Evolutionary conservation across 106 monocot species (phyloP).

Genomic region (Dendrobium huoshanense): DNA sequence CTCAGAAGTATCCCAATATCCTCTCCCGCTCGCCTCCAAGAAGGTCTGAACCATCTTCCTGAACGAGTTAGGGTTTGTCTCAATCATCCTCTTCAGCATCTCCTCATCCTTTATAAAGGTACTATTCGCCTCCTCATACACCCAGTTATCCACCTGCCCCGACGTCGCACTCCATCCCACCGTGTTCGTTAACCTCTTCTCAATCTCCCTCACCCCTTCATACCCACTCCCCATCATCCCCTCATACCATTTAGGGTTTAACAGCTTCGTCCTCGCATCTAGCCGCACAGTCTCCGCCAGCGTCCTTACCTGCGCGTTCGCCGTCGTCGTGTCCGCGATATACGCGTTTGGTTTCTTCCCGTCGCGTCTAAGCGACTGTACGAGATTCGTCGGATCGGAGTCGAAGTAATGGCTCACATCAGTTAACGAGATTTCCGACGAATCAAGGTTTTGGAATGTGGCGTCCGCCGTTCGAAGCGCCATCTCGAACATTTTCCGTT

Average conservation of each 20-base stretch:
- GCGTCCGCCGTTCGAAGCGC: slow-evolving; percentile 67
- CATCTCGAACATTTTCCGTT: slow-evolving; percentile 58
- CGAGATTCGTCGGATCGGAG: slow-evolving; percentile 70
- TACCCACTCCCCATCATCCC: slow-evolving; percentile 69
- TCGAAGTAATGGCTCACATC: slow-evolving; percentile 86
- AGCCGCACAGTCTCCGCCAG: slow-evolving; percentile 65
- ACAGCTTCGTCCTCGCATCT: slow-evolving; percentile 64
- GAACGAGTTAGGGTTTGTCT: slow-evolving; percentile 68
- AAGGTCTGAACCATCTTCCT: slow-evolving; percentile 73
- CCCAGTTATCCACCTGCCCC: slow-evolving; percentile 79
- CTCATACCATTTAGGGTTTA: slow-evolving; percentile 80
- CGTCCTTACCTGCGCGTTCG: slow-evolving; percentile 64
- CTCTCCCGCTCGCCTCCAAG: slow-evolving; percentile 69
- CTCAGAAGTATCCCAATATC: slow-evolving; percentile 71
- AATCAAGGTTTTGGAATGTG: slow-evolving; percentile 77
- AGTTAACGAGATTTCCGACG: slow-evolving; percentile 63
- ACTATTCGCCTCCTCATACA: slow-evolving; percentile 70
- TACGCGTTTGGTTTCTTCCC: slow-evolving; percentile 54
- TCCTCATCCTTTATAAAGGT: slow-evolving; percentile 69
- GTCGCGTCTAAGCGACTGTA: slow-evolving; percentile 45
- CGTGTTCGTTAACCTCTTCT: slow-evolving; percentile 72
- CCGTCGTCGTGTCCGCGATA: slow-evolving; percentile 68
- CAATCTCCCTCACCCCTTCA: slow-evolving; percentile 74
- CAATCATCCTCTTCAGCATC: slow-evolving; percentile 58
- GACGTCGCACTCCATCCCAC: slow-evolving; percentile 80